phyloP scores from a whole-genome alignment of 2,329 filamentous ascomycete species.

The Trichophyton schoenleinii region DNA sequence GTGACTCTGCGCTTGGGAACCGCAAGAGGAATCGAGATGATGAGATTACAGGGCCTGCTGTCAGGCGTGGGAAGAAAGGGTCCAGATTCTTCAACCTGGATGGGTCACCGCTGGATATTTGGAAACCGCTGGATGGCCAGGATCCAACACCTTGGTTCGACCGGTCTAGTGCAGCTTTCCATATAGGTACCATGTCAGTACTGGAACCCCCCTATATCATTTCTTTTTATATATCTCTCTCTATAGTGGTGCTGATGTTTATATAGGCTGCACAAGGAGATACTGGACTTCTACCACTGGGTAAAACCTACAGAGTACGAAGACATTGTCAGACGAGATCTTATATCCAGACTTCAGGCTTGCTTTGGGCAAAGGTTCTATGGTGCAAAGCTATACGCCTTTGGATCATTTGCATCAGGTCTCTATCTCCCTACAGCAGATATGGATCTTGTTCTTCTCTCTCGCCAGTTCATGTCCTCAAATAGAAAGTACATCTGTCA shows the following conservation, averaged over 20 bases:
- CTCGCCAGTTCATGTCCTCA: conserved; percentile 46
- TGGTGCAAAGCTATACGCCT: conserved; percentile 55
- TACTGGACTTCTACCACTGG: conserved; percentile 77
- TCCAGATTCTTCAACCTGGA: conserved; percentile 37
- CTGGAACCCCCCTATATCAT: background rate
- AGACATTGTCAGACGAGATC: conserved; percentile 55
- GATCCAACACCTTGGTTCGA: conserved; percentile 51
- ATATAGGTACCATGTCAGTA: conserved; percentile 25
- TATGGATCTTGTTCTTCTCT: conserved; percentile 82
- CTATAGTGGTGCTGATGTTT: background rate
- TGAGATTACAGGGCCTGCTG: conserved; percentile 41
- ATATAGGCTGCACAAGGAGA: conserved; percentile 73
- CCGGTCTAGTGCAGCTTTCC: conserved; percentile 18
- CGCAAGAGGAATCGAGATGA: conserved; percentile 66
- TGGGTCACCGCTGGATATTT: conserved; percentile 41
- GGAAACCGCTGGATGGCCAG: conserved; percentile 35
- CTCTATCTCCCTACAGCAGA: conserved; percentile 69
- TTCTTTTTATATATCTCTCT: background rate
- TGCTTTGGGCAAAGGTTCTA: conserved; percentile 47
- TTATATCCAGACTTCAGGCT: conserved; percentile 56
- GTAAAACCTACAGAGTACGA: conserved; percentile 69
- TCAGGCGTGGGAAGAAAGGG: conserved; percentile 38
- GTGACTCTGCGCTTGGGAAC: conserved; percentile 43
- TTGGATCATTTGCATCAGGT: conserved; percentile 89
- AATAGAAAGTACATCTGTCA: conserved; percentile 39